These are phyloP conservation scores for Aspergillus eucalypticola DNA, from an alignment of 2,329 filamentous ascomycete species.

Conservation along the genomic window DNA sequence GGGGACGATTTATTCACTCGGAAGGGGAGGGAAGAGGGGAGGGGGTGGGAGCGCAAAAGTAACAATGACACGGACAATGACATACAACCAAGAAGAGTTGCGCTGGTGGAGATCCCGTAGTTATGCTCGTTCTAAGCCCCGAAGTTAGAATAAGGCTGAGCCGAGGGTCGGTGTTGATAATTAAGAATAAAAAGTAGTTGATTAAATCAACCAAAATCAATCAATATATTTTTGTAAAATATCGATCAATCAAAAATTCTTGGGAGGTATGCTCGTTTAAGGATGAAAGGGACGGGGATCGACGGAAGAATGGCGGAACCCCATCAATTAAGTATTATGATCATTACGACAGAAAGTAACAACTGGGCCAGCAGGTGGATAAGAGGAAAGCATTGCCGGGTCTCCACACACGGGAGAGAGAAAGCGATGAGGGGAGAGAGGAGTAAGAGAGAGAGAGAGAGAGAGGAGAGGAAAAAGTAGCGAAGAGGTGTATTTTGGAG, in stretches of 20 bases:
- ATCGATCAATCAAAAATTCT: too few species aligned
- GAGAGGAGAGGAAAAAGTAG: conserved; percentile 1
- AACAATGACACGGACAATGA: conserved; percentile 1
- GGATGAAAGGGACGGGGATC: neutral
- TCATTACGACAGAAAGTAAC: conserved; percentile 14
- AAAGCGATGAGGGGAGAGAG: conserved; percentile 7
- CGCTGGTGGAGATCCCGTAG: conserved; percentile 10
- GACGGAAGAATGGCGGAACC: neutral
- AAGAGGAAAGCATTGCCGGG: conserved; percentile 15
- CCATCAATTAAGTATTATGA: conserved; percentile 18
- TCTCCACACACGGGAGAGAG: conserved; percentile 18
- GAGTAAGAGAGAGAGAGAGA: conserved; percentile 9
- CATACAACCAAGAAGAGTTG: conserved; percentile 8
- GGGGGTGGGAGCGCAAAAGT: conserved; percentile 3
- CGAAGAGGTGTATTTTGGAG: neutral
- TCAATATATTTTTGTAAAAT: too few species aligned
- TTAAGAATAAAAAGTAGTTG: neutral
- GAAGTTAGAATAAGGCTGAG: conserved; percentile 1
- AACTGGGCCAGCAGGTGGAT: conserved; percentile 29
- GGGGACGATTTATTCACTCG: neutral
- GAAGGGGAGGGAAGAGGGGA: neutral
- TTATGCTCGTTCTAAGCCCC: conserved; percentile 1
- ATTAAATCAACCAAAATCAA: too few species aligned
- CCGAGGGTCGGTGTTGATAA: conserved; percentile 1
- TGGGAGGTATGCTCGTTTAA: neutral